Base-by-base conservation (phyloP, 805 yeast species). In the Barnettozyma wickerhamii region DNA sequence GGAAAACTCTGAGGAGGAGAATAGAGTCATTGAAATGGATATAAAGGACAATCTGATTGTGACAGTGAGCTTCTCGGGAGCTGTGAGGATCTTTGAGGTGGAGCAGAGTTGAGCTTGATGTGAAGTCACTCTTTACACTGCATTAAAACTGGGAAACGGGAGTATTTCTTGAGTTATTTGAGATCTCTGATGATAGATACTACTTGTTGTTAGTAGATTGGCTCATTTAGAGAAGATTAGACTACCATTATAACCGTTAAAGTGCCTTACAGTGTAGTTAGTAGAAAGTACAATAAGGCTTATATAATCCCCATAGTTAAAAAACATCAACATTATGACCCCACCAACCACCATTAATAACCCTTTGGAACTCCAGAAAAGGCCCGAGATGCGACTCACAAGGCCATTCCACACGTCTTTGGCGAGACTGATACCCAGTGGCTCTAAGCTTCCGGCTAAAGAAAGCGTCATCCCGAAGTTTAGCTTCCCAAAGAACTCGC, bases 401-500 rank as follows among this genome's bases (percentile, higher is more conserved):
- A 35, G 38, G 15, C 29, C 19, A 7, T 35, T 35, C 28, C 33
- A 28, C 17, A 19, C 33, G 26, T 28, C 38, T 9, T 7, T 14
- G 12, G 6, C 23, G 10, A 10, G 26, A 14, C n/a, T 17, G 5
- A 23, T 23, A 3, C 26, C 26, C 26, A 9, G 7, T 9, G 15
- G 20, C 6, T 6, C 30, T 3, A 29, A 23, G 13, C 37, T 43
- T 7, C 47, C 47, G 10, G 31, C 44, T 19, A 40, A 24, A 20
- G 40, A 37, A 4, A 4, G 14, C 2, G 37, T 36, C 7, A 17
- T 23, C 1, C 32, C 41, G 10, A 45, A 45, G 21, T 45, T 56
- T 21, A 31, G 47, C 3, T 55, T 56, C 32, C 53, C 55, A 6
- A 56, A 53, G 36, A 47, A 52, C 27, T 47, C 59, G 7, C 51